These are phyloP conservation scores for Magnolia kwangsiensis DNA, from an alignment of 164 flowering plant species.

Conservation along the genomic window DNA sequence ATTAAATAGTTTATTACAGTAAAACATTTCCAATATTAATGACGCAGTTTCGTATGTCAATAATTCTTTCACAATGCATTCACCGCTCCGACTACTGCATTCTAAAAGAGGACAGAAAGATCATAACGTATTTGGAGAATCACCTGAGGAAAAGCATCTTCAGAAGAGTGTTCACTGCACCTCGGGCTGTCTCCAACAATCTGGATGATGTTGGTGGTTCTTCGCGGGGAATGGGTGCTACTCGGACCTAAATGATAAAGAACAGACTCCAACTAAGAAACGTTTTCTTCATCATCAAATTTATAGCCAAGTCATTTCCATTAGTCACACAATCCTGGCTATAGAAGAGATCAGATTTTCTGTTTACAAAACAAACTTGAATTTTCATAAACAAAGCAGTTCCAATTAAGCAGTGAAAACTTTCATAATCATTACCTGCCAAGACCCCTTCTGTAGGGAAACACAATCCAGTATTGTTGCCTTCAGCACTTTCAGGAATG, in stretches of 20 bases:
- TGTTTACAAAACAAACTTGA: too few species aligned
- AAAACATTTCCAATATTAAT: background rate
- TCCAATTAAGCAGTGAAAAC: background rate
- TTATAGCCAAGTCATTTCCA: background rate
- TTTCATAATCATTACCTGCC: background rate
- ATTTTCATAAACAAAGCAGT: background rate
- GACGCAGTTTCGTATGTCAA: background rate
- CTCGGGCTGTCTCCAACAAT: background rate
- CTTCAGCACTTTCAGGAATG: background rate
- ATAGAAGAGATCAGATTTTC: background rate
- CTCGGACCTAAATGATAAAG: background rate
- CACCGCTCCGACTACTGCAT: background rate
- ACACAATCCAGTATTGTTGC: background rate
- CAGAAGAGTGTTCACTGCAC: background rate
- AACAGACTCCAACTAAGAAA: background rate
- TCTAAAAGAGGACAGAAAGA: background rate
- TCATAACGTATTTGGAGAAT: background rate
- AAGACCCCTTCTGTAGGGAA: background rate
- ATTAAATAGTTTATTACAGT: background rate
- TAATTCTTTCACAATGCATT: background rate
- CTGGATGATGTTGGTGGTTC: background rate
- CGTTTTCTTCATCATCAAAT: background rate
- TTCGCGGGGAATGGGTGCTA: background rate
- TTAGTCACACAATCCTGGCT: background rate
- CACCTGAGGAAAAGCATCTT: background rate